These are phyloP conservation scores for Aspergillus avenaceus DNA, from an alignment of 495 filamentous ascomycete genomes.

Conservation along the genomic window DNA sequence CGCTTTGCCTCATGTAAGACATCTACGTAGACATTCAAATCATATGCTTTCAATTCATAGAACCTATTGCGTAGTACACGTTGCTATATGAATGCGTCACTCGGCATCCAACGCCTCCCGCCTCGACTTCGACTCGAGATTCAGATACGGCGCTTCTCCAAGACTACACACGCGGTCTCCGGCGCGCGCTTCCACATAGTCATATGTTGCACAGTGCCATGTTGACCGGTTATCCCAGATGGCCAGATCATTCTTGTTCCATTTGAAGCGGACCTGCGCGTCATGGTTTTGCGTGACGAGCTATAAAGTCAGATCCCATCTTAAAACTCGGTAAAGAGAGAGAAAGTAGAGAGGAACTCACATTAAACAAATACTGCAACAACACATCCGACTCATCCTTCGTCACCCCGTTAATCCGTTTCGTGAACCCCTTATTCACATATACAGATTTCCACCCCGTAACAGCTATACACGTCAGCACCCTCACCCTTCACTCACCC, in stretches of 20 bases:
- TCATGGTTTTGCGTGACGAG: constrained; percentile 72
- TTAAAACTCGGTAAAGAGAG: too few species aligned
- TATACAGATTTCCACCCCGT: constrained; percentile 77
- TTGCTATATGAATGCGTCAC: too few species aligned
- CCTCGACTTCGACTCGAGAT: constrained; percentile 38
- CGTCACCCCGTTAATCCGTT: constrained; percentile 57
- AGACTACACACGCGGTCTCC: constrained; percentile 58
- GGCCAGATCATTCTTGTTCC: constrained; percentile 59
- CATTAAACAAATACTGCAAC: constrained; percentile 42
- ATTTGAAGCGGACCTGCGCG: constrained; percentile 64
- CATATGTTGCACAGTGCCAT: constrained; percentile 68
- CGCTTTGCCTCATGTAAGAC: too few species aligned
- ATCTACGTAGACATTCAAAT: too few species aligned
- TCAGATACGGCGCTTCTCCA: constrained; percentile 64
- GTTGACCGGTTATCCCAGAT: constrained; percentile 75
- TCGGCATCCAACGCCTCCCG: constrained; percentile 14
- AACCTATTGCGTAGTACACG: too few species aligned
- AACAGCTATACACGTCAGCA: constrained; percentile 39
- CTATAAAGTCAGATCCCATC: not conserved
- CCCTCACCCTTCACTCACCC: not conserved
- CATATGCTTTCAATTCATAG: too few species aligned
- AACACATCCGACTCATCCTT: constrained; percentile 31
- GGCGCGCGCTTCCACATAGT: constrained; percentile 48
- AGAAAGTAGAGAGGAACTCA: constrained; percentile 36
- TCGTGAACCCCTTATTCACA: constrained; percentile 57